Evolutionary conservation across 106 monocot genomes (phyloP).

Genomic region (Dendrobium huoshanense): DNA sequence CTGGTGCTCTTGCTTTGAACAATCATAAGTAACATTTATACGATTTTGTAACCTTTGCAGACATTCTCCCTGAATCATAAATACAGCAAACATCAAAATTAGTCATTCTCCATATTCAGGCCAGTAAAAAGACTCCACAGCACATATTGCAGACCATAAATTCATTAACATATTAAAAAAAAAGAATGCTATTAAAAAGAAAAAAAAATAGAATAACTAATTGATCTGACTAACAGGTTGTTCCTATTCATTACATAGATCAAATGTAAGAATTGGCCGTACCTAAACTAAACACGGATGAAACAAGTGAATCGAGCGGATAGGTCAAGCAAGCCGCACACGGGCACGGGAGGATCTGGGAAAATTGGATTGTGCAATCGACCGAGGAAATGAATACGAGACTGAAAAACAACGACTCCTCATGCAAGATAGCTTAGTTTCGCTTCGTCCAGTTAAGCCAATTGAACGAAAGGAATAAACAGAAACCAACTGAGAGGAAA

Average conservation of each 20-base stretch:
- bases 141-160: not conserved
- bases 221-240: slow-evolving; percentile 1
- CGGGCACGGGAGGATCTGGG: too few relatives aligned
- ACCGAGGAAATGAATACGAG: too few relatives aligned
- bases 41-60: slow-evolving; percentile 65
- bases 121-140: not conserved
- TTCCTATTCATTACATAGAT: not conserved
- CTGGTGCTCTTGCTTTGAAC: slow-evolving; percentile 83
- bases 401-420: too few relatives aligned
- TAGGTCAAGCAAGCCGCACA: too few relatives aligned
- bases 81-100: not conserved
- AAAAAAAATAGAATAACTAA: not conserved
- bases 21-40: slow-evolving; percentile 68
- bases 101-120: not conserved
- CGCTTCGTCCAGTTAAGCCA: too few relatives aligned
- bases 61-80: slow-evolving; percentile 53
- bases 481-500: too few relatives aligned
- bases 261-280: too few relatives aligned
- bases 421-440: too few relatives aligned
- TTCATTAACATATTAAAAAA: not conserved
- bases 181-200: not conserved
- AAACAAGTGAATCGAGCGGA: too few relatives aligned
- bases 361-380: too few relatives aligned
- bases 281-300: too few relatives aligned
- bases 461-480: too few relatives aligned